phyloP scores from a whole-genome alignment of 1,139 yeast genomes.

The Debaryomyces coudertii region DNA sequence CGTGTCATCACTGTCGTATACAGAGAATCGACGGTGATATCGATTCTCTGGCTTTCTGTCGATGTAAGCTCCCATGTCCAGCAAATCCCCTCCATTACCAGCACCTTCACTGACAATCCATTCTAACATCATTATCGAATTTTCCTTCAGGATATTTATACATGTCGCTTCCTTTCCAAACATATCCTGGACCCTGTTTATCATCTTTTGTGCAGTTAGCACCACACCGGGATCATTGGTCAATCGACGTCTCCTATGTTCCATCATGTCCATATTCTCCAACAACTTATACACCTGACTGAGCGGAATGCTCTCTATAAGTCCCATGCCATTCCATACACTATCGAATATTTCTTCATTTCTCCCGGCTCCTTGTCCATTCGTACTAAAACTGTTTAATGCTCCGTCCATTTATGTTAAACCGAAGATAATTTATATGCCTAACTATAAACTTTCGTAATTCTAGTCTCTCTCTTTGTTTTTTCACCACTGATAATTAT shows the following conservation, averaged over 20 bases:
- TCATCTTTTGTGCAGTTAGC: constrained; percentile 1
- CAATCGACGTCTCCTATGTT: neutral
- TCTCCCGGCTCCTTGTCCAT: neutral
- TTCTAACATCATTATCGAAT: neutral
- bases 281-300: constrained; percentile 8
- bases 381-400: neutral
- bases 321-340: constrained; percentile 5
- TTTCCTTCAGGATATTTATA: constrained; percentile 1
- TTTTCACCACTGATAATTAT: neutral
- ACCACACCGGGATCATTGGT: constrained; percentile 7
- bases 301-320: neutral
- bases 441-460: no score
- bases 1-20: constrained; percentile 8
- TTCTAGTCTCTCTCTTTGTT: no score
- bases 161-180: constrained; percentile 1
- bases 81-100: neutral
- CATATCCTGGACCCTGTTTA: neutral
- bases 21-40: neutral
- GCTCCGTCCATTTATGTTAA: neutral
- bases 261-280: neutral
- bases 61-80: neutral
- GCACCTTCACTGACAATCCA: neutral
- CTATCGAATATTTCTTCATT: constrained; percentile 6
- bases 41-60: neutral
- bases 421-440: no score